A percentile compares a stretch with the other conserved stretches of the same genome.
Evolutionary conservation across 768 basidiomycete genomes (phyloP).

Genomic region (Austroboletus eburneus): DNA sequence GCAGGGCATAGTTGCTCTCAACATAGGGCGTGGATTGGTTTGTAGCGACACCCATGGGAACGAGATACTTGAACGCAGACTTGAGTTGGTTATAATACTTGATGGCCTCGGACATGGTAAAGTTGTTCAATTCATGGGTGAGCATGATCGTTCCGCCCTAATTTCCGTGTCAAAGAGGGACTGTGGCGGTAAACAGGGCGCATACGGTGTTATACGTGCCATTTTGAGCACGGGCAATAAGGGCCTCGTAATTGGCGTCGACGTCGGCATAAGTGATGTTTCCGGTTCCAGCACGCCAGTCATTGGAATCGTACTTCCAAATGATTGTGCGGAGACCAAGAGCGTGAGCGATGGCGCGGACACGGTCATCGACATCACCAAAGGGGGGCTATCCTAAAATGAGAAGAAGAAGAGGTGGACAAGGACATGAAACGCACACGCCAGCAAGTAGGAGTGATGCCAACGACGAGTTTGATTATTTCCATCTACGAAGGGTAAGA

Average conservation of each 20-base stretch:
- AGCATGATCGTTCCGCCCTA: slow-evolving; percentile 51
- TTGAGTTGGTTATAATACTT: slow-evolving; percentile 46
- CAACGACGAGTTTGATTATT: slow-evolving; percentile 50
- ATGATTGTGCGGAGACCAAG: slow-evolving; percentile 69
- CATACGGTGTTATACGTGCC: slow-evolving; percentile 40
- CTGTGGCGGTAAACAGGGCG: not conserved
- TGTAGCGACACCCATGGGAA: slow-evolving; percentile 49
- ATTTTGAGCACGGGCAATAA: slow-evolving; percentile 44
- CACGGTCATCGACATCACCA: slow-evolving; percentile 71
- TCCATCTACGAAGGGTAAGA: slow-evolving; percentile 35
- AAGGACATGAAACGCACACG: slow-evolving; percentile 34
- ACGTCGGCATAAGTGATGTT: slow-evolving; percentile 42
- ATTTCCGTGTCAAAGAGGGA: not conserved
- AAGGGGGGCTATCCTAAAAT: slow-evolving; percentile 47
- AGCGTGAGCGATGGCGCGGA: slow-evolving; percentile 63
- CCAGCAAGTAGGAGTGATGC: slow-evolving; percentile 60
- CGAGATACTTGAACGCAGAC: slow-evolving; percentile 43
- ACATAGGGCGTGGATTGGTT: slow-evolving; percentile 52
- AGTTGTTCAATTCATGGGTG: slow-evolving; percentile 58
- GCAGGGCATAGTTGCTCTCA: slow-evolving; percentile 41
- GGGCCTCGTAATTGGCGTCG: slow-evolving; percentile 48
- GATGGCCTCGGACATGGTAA: slow-evolving; percentile 58
- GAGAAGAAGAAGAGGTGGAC: not conserved
- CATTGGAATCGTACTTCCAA: slow-evolving; percentile 68
- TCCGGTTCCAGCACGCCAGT: slow-evolving; percentile 62